Percentiles rank a stretch among this genome's conserved stretches.
These are phyloP conservation scores for Globisporangium cederbergense DNA, from an alignment of 352 stramenopile genomes.

Conservation along the genomic window DNA sequence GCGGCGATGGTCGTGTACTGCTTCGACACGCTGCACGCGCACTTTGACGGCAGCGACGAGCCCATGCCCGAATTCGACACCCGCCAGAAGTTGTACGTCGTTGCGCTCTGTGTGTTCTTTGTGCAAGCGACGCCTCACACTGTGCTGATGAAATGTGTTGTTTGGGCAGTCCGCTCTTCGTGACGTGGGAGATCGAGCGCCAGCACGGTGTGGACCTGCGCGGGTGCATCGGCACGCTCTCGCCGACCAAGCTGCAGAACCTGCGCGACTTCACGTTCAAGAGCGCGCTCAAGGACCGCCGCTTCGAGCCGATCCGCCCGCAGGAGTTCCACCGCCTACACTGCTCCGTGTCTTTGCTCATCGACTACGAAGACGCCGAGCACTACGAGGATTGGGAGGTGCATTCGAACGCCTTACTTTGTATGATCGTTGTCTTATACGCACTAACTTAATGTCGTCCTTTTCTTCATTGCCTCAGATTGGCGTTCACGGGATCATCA, in stretches of 20 bases:
- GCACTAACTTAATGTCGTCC: background rate
- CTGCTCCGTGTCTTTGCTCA: constrained; percentile 79
- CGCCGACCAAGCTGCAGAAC: constrained; percentile 59
- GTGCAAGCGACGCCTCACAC: background rate
- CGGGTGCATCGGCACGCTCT: constrained; percentile 77
- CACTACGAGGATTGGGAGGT: constrained; percentile 85
- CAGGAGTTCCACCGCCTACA: constrained; percentile 62
- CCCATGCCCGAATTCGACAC: constrained; percentile 55
- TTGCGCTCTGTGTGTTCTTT: background rate
- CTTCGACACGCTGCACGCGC: constrained; percentile 77
- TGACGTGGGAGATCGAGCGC: constrained; percentile 82
- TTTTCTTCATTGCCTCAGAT: constrained; percentile 27
- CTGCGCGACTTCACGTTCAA: constrained; percentile 83
- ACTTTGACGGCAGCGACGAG: constrained; percentile 51
- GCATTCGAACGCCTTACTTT: background rate
- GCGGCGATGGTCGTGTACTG: constrained; percentile 82
- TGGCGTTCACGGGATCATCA: constrained; percentile 75
- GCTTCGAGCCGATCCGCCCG: constrained; percentile 71
- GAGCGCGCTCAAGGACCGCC: constrained; percentile 69
- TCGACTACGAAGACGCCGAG: constrained; percentile 72
- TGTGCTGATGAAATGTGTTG: background rate
- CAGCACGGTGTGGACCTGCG: constrained; percentile 43
- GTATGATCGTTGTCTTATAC: background rate
- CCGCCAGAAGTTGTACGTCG: constrained; percentile 49
- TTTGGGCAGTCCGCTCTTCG: constrained; percentile 59